Percentiles rank a stretch among this genome's conserved stretches.
Conservation (phyloP, 2,329 filamentous ascomycete species). For the Pleomassaria siparia region DNA sequence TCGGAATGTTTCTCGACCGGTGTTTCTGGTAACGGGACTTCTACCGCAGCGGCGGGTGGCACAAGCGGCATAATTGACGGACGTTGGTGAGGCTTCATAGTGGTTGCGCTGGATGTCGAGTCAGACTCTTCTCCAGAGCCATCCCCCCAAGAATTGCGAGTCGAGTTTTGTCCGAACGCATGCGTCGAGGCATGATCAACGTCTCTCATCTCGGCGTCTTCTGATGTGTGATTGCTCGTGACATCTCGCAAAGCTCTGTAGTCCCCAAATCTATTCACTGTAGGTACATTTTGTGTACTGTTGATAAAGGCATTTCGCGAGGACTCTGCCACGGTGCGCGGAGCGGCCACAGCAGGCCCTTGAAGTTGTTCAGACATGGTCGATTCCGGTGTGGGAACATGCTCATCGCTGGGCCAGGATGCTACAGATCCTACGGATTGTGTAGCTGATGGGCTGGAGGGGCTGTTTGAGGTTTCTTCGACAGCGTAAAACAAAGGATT, state of each 20-base stretch:
- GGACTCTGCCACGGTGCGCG: conserved; percentile 30
- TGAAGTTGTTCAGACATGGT: conserved; percentile 10
- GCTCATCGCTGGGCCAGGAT: conserved; percentile 22
- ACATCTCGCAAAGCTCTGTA: conserved; percentile 7
- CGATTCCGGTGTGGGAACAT: conserved; percentile 17
- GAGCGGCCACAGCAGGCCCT: conserved; percentile 7
- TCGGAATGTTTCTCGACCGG: conserved; percentile 7
- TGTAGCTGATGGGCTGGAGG: conserved; percentile 20
- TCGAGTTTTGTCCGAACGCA: neutral
- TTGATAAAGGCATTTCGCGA: conserved; percentile 46
- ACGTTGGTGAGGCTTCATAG: conserved; percentile 23
- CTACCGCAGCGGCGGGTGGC: conserved; percentile 7
- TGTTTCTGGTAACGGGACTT: conserved; percentile 10
- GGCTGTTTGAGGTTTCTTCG: conserved; percentile 13
- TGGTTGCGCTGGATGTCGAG: conserved; percentile 22
- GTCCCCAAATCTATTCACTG: conserved; percentile 23
- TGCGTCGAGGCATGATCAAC: conserved; percentile 12
- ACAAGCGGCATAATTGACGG: conserved; percentile 28
- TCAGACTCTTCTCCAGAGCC: conserved; percentile 42
- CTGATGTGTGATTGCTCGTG: conserved; percentile 10
- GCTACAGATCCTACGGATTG: conserved; percentile 20
- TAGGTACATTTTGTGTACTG: conserved; percentile 45
- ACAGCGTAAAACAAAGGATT: conserved; percentile 16
- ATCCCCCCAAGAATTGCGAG: conserved; percentile 37
- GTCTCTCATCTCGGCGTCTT: conserved; percentile 31